Conservation (phyloP, 352 stramenopile species). For the Pythium scleroteichum region DNA sequence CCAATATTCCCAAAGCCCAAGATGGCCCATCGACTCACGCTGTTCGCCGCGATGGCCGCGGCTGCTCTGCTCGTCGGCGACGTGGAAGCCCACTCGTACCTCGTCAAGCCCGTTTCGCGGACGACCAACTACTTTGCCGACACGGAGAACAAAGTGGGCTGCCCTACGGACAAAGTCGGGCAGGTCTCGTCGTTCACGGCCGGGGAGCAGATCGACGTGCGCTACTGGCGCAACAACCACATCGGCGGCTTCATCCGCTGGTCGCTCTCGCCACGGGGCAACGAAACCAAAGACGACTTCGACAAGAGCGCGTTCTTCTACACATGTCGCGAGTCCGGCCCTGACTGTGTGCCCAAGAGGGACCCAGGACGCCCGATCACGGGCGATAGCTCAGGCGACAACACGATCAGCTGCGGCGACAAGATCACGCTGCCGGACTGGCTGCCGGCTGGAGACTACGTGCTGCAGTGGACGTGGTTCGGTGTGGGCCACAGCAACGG, state of each 20-base stretch:
- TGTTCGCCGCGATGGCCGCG: too few species aligned
- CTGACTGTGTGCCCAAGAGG: slow-evolving; percentile 24
- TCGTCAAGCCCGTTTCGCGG: slow-evolving; percentile 13
- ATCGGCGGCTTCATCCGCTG: slow-evolving; percentile 36
- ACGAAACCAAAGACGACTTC: slow-evolving; percentile 28
- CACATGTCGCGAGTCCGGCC: slow-evolving; percentile 30
- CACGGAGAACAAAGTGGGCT: slow-evolving; percentile 11
- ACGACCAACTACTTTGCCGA: not conserved
- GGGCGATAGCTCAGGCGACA: slow-evolving; percentile 9
- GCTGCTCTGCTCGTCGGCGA: too few species aligned
- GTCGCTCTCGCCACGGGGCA: slow-evolving; percentile 21
- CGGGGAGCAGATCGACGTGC: slow-evolving; percentile 30
- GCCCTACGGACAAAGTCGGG: slow-evolving; percentile 12
- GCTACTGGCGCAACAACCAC: slow-evolving; percentile 39
- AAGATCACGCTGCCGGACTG: slow-evolving; percentile 29
- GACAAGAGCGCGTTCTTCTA: slow-evolving; percentile 34
- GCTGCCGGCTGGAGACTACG: slow-evolving; percentile 22
- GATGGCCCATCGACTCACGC: too few species aligned
- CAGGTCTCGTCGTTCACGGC: slow-evolving; percentile 13
- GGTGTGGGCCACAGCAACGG: slow-evolving; percentile 18
- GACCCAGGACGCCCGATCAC: slow-evolving; percentile 11
- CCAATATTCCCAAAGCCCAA: too few species aligned
- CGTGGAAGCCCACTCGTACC: slow-evolving; percentile 19
- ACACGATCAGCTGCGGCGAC: slow-evolving; percentile 20
- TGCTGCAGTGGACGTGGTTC: slow-evolving; percentile 29